phyloP scores from a whole-genome alignment of 371 early-diverging fungal genomes.

The Basidiobolus meristosporus region DNA sequence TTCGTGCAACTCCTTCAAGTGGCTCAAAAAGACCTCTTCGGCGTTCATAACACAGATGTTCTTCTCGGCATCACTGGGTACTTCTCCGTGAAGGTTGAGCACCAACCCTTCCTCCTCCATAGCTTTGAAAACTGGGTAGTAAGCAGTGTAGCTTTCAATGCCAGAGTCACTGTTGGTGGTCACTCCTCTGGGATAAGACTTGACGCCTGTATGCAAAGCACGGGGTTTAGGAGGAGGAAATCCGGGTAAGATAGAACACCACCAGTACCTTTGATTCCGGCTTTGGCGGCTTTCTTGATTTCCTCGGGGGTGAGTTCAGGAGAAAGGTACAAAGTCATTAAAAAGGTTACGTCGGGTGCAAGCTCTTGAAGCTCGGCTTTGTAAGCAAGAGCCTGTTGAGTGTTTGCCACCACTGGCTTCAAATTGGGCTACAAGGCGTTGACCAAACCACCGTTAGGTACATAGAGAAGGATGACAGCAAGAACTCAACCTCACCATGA shows the following conservation, averaged over 20 bases:
- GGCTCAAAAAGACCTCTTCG: constrained; percentile 77
- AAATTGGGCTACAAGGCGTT: constrained; percentile 77
- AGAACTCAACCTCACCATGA: constrained; percentile 49
- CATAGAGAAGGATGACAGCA: no score
- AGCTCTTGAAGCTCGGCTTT: constrained; percentile 55
- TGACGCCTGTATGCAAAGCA: constrained; percentile 42
- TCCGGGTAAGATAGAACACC: background rate
- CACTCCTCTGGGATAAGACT: constrained; percentile 93
- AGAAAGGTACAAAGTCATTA: constrained; percentile 84
- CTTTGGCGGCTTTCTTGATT: constrained; percentile 62
- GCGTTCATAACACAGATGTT: constrained; percentile 90
- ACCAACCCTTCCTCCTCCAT: constrained; percentile 91
- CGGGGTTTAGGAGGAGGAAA: background rate
- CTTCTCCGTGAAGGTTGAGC: constrained; percentile 89
- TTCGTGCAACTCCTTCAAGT: constrained; percentile 60
- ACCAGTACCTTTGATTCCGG: constrained; percentile 58
- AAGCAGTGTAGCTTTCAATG: constrained; percentile 72
- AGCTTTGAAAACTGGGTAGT: constrained; percentile 82
- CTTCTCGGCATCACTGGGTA: constrained; percentile 67
- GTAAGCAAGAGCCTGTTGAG: constrained; percentile 74
- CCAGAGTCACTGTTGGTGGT: constrained; percentile 94
- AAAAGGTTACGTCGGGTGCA: constrained; percentile 69
- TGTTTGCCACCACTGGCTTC: constrained; percentile 72
- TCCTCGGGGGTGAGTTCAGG: constrained; percentile 82
- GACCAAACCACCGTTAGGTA: no score